Evolutionary conservation across 1,139 yeast species (phyloP).

Genomic region (Candida sp.): DNA sequence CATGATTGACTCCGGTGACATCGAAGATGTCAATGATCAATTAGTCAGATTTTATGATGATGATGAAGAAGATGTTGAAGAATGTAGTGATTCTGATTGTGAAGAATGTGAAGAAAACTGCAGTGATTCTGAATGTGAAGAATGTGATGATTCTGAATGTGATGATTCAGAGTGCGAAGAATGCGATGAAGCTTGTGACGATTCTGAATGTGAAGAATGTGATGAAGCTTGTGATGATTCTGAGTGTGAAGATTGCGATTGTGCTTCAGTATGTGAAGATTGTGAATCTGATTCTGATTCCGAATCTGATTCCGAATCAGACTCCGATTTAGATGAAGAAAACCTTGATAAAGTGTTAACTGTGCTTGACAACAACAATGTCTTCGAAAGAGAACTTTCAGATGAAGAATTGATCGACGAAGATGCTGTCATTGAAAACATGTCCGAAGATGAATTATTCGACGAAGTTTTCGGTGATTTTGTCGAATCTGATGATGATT

Average conservation of each 20-base stretch:
- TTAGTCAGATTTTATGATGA: conserved; percentile 36
- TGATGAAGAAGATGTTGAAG: conserved; percentile 9
- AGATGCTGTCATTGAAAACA: conserved; percentile 2
- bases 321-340: conserved; percentile 14
- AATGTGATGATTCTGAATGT: neutral
- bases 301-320: conserved; percentile 1
- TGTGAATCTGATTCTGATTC: conserved; percentile 4
- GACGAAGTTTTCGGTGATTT: conserved; percentile 4
- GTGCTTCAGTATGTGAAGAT: neutral
- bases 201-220: conserved; percentile 5
- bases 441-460: conserved; percentile 3
- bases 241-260: conserved; percentile 5
- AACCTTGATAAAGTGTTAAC: conserved; percentile 6
- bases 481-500: conserved; percentile 2
- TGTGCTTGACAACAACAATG: neutral
- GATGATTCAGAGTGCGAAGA: conserved; percentile 5
- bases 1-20: conserved; percentile 33
- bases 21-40: conserved; percentile 39
- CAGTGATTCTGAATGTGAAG: conserved; percentile 7
- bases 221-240: neutral
- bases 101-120: conserved; percentile 1
- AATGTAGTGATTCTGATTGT: conserved; percentile 11
- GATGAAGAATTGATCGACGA: conserved; percentile 3
- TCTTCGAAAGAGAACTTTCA: conserved; percentile 1
- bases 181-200: neutral